Conservation (phyloP, 495 filamentous ascomycete species). For the Monascus purpureus region DNA sequence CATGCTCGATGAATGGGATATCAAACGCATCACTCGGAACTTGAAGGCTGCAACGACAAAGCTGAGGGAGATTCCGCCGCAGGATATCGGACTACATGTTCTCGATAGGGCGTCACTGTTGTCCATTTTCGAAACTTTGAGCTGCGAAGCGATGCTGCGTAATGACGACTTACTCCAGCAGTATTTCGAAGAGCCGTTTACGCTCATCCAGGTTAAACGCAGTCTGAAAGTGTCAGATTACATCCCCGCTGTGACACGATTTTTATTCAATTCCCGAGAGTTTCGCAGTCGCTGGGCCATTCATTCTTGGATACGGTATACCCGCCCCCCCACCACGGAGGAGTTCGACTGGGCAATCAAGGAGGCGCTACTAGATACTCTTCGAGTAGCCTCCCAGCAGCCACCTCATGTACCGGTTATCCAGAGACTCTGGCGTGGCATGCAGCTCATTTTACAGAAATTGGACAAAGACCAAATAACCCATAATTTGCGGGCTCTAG, state of each 20-base stretch:
- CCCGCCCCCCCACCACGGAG: slow-evolving; percentile 38
- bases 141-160: slow-evolving; percentile 44
- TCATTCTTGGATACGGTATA: slow-evolving; percentile 47
- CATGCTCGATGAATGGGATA: slow-evolving; percentile 43
- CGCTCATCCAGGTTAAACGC: slow-evolving; percentile 57
- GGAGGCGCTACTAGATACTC: slow-evolving; percentile 39
- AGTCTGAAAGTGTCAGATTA: slow-evolving; percentile 54
- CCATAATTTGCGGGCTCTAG: slow-evolving; percentile 62
- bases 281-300: slow-evolving; percentile 52
- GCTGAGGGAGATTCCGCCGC: slow-evolving; percentile 32
- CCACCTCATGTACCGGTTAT: slow-evolving; percentile 38
- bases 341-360: slow-evolving; percentile 78
- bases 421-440: slow-evolving; percentile 59
- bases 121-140: slow-evolving; percentile 50
- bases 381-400: slow-evolving; percentile 26
- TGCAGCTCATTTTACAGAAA: slow-evolving; percentile 52
- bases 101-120: slow-evolving; percentile 37
- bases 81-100: slow-evolving; percentile 31
- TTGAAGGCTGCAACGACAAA: slow-evolving; percentile 32
- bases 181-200: slow-evolving; percentile 66
- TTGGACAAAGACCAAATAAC: slow-evolving; percentile 64
- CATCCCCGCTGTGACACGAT: slow-evolving; percentile 64
- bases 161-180: slow-evolving; percentile 35
- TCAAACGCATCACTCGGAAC: slow-evolving; percentile 46
- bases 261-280: slow-evolving; percentile 57